phyloP scores from a whole-genome alignment of 371 early-diverging fungal genomes.

The Mucor mucedo region DNA sequence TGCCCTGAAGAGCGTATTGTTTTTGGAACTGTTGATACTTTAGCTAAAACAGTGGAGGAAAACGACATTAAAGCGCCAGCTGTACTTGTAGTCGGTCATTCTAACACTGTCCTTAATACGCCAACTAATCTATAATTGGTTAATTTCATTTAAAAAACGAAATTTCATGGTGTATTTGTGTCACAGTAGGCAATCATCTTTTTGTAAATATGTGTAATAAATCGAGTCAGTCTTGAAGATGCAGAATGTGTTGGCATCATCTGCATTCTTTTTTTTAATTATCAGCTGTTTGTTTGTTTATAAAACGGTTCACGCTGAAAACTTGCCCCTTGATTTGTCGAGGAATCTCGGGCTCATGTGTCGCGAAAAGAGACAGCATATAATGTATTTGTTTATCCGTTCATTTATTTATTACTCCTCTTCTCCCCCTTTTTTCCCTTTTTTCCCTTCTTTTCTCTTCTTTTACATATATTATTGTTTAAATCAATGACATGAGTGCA shows the following conservation, averaged over 20 bases:
- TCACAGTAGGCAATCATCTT: background rate
- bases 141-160: background rate
- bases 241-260: background rate
- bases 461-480: background rate
- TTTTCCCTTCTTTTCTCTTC: background rate
- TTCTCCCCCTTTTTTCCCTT: background rate
- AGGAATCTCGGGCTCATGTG: background rate
- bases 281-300: background rate
- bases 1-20: slow-evolving; percentile 67
- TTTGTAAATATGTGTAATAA: background rate
- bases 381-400: background rate
- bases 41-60: slow-evolving; percentile 54
- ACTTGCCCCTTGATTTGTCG: no score
- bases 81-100: slow-evolving; percentile 68
- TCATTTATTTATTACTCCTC: background rate
- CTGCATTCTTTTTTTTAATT: background rate
- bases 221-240: background rate
- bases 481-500: slow-evolving; percentile 28
- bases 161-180: background rate
- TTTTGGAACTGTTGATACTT: slow-evolving; percentile 57
- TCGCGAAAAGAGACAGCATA: background rate
- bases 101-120: slow-evolving; percentile 23
- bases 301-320: background rate
- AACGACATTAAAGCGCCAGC: slow-evolving; percentile 71
- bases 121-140: background rate